Evolutionary conservation across 148 eudicot species (phyloP), one percentile per base, ranked within the genome.

Genomic region (Cornus suecica): DNA sequence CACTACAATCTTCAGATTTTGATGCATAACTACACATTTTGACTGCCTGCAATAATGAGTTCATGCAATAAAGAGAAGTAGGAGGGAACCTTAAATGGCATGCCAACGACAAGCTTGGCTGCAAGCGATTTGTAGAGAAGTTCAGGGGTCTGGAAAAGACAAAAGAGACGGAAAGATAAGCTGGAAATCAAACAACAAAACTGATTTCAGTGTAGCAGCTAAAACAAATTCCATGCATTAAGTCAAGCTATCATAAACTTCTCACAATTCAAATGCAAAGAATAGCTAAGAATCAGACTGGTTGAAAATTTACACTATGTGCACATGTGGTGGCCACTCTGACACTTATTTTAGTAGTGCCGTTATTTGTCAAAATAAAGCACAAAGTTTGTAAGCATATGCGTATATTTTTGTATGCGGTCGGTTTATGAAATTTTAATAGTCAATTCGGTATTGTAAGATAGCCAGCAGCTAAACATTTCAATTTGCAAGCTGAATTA

Each of bases 81-180:
- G 54, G 22, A 81, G 72, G 69, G 48, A 74, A 93, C 98, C 98
- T 93, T 93, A 71, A 93, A 93, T 18, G 98, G 98, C 98, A 95
- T 95, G 70, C 99, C 97, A 74, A 95, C 90, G 27, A 83, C 78
- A 78, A 95, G 97, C 75, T 95, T 95, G 74, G 99, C 89, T 77
- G 97, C 97, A 31, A 95, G 83, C 25, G 97, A 92, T 80, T 77
- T 95, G 87, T 92, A 95, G 28, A 95, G 84, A 70, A 91, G 88
- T 83, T 95, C 99, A 70, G 97, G 99, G 20, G 86, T 82, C 99
- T 95, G 86, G 69, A 26, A 54, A 70, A 70, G 10, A 42, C 26
- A 34, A 71, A 74, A n/a, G 61, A 32, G 70, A 74, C 16, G 65
- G 15, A 71, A 66, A 48, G 66, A 34, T 24, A 61, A 52, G 64